Evolutionary conservation across 257 asterid genomes (phyloP), one percentile per base, ranked within the genome.

Genomic region (Craterostigma plantagineum): DNA sequence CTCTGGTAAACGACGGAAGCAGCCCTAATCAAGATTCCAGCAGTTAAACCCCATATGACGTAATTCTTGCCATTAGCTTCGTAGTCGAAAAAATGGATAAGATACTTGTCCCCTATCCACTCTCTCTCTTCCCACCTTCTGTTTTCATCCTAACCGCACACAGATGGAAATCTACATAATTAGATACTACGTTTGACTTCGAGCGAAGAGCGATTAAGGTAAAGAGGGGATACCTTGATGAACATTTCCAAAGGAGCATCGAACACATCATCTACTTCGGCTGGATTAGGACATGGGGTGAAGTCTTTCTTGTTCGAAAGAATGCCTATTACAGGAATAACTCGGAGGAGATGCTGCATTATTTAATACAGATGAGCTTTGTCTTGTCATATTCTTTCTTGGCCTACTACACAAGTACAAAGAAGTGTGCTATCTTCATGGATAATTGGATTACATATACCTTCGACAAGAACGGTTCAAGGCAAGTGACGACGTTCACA

Each of bases 211-310:
- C 4, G 12, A 36, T 9, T 9, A 36, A 9, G 4, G 40, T 36
- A 36, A 9, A 36, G 14, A 9, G 11, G n/a, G 40, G 12, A 36
- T 9, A 46, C 38, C 39, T 18, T 77, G 94, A 91, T 75, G 70
- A 85, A 81, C 86, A 77, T 80, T 49, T 75, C 79, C 47, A 85
- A 46, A 10, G 94, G 94, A 47, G 86, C 86, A 61, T 81, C 77
- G 18, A 81, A 85, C 35, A 80, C 49, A 3, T 74, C 63, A 53
- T 72, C 94, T 54, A 85, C 94, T 56, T 85, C 94, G 38, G 73
- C 75, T 12, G 76, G 58, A 61, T 75, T 81, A 27, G 57, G 74
- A 30, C 52, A 54, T 2, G 80, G 81, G 27, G 18, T 63, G 59
- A 75, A 81, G 42, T 60, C 63, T 9, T 10, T 51, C 58, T 27